Base-by-base conservation (phyloP, 2,329 filamentous ascomycete species). In the Neoscytalidium dimidiatum region DNA sequence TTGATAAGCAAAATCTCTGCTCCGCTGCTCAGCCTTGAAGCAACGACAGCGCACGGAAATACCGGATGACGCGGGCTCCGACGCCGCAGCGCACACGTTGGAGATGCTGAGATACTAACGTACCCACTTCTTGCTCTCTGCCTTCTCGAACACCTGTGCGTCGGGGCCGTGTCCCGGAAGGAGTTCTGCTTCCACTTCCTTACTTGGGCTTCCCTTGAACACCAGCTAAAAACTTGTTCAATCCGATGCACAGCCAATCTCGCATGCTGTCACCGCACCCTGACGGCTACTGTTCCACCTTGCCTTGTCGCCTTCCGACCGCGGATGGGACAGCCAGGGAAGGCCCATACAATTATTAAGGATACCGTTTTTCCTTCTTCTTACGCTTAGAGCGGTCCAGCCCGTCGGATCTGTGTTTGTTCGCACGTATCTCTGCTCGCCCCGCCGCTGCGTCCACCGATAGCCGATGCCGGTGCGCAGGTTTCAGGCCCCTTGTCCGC, bases 181-280 rank as follows among this genome's bases (percentile, higher is more conserved):
- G 38, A 48, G 26, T 33, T 35, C 4, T 13, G 28, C 5, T 17
- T 26, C 9, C 56, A 60, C 28, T 26, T 60, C 2, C 53, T 38
- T 21, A 26, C 26, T 26, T 60, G 41, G 26, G 56, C 26, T 26
- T 7, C 19, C 35, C 23, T 28, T 43, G 31, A 3, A 4, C 23
- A 13, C 19, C 23, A 35, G 21, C 21, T 31, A 53, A 23, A 43
- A 17, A 21, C 29, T 19, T 46, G 41, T 26, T 48, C 41, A 48
- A 33, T 60, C 23, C 56, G 38, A 46, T 23, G 56, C 41, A 58
- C 35, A 33, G n/a, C n/a, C 26, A 60, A 60, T 60, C 17, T 60
- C 56, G 56, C 41, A 29, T 58, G 33, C 11, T 44, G 53, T 11
- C n/a, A 44, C 53, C 23, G 21, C 21, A n/a, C 56, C 35, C 38